A percentile compares a stretch with the other conserved stretches of the same genome.
Evolutionary conservation across 2,329 filamentous ascomycete species (phyloP).

Genomic region (Colletotrichum coccodes): DNA sequence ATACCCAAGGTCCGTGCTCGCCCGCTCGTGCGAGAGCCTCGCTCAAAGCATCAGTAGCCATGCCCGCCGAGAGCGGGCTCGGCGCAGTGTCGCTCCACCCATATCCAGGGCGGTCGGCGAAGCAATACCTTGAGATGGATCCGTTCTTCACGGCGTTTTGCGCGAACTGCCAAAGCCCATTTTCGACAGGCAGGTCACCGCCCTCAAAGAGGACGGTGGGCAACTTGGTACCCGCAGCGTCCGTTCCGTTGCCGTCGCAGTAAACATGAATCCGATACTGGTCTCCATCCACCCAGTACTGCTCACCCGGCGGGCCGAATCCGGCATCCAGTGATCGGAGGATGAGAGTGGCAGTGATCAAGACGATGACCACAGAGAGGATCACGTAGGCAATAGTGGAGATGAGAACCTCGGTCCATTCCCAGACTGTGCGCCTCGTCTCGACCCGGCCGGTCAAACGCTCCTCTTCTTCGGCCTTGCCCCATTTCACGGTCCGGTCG

Average conservation of each 20-base stretch:
- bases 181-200: constrained; percentile 82
- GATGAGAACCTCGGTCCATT: constrained; percentile 85
- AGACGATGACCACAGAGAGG: constrained; percentile 74
- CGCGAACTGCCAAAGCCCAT: constrained; percentile 83
- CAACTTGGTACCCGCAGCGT: constrained; percentile 62
- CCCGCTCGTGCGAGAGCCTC: constrained; percentile 84
- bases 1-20: constrained; percentile 88
- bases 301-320: constrained; percentile 76
- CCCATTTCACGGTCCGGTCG: constrained; percentile 88
- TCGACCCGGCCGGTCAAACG: constrained; percentile 90
- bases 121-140: constrained; percentile 90
- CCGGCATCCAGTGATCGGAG: constrained; percentile 83
- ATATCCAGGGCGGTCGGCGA: constrained; percentile 91
- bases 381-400: constrained; percentile 78
- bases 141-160: constrained; percentile 80
- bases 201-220: constrained; percentile 89
- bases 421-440: constrained; percentile 80
- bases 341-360: constrained; percentile 83
- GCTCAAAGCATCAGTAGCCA: constrained; percentile 88
- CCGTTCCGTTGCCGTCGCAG: constrained; percentile 79
- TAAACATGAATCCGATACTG: constrained; percentile 90
- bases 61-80: constrained; percentile 91
- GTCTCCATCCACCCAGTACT: constrained; percentile 82
- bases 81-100: constrained; percentile 92
- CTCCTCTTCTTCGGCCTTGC: constrained; percentile 92